phyloP scores from a whole-genome alignment of 2,329 filamentous ascomycete species.

The Fusarium sp. region DNA sequence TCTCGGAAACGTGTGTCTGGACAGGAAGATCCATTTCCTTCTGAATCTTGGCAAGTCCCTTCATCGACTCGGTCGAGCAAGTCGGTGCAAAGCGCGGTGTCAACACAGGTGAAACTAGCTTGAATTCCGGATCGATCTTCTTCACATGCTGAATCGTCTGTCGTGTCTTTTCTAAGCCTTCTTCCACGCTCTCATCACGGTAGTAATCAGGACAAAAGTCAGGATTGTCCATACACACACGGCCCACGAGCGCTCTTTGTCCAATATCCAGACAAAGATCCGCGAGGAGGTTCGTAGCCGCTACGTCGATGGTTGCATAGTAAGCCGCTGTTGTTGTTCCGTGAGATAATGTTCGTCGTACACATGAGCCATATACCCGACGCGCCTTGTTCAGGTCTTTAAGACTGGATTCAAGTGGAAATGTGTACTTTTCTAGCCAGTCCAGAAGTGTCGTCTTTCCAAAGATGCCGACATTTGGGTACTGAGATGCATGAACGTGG shows the following conservation, averaged over 20 bases:
- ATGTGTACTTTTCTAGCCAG: constrained; percentile 95
- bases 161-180: constrained; percentile 66
- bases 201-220: constrained; percentile 79
- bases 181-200: constrained; percentile 73
- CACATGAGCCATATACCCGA: constrained; percentile 79
- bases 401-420: constrained; percentile 87
- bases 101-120: constrained; percentile 80
- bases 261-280: constrained; percentile 82
- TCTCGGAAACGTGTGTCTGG: constrained; percentile 93
- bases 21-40: constrained; percentile 71
- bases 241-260: constrained; percentile 89
- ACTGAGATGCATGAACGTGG: constrained; percentile 94
- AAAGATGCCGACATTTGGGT: constrained; percentile 93
- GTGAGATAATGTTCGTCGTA: constrained; percentile 83
- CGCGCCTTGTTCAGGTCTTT: constrained; percentile 70
- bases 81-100: constrained; percentile 77
- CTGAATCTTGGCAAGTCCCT: constrained; percentile 72
- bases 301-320: constrained; percentile 89
- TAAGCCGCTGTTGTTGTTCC: constrained; percentile 96
- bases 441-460: constrained; percentile 92
- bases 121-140: constrained; percentile 71
- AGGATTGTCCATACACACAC: constrained; percentile 91
- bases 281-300: constrained; percentile 90
- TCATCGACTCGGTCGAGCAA: constrained; percentile 71
- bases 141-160: constrained; percentile 73